Conservation (phyloP, 1,284 basidiomycete species). For the Ustilago loliicola region DNA sequence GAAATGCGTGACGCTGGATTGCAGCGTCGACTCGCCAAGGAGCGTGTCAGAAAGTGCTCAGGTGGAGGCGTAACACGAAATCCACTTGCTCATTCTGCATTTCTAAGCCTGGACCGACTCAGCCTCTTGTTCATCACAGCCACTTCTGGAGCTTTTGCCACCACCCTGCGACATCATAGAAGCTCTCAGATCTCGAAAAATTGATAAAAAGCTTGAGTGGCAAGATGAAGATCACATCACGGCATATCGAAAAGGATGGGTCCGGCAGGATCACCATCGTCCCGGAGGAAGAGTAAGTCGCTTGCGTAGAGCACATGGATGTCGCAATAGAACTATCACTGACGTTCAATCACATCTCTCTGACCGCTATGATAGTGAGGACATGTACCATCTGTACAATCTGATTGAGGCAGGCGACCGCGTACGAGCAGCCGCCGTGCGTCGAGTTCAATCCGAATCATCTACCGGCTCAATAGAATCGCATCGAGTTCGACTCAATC, state of each 20-base stretch:
- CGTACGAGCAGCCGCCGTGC: constrained; percentile 88
- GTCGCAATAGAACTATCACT: neutral
- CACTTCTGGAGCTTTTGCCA: neutral
- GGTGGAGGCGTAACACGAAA: constrained; percentile 18
- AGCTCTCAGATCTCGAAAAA: no score
- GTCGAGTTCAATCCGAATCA: constrained; percentile 80
- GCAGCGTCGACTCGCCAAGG: constrained; percentile 17
- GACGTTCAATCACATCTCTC: neutral
- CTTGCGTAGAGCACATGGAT: neutral
- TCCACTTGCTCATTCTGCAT: constrained; percentile 1
- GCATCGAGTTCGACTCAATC: constrained; percentile 84
- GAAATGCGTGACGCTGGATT: constrained; percentile 26
- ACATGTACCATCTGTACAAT: constrained; percentile 99
- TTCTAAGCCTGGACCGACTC: neutral
- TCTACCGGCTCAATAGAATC: constrained; percentile 94
- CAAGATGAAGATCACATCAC: constrained; percentile 66
- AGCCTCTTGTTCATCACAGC: constrained; percentile 1
- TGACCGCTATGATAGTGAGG: constrained; percentile 75
- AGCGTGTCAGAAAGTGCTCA: neutral
- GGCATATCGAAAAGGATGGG: constrained; percentile 68
- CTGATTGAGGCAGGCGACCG: constrained; percentile 84
- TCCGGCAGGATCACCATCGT: constrained; percentile 65
- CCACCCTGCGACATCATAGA: neutral
- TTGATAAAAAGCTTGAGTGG: neutral
- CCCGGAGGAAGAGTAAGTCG: constrained; percentile 68